A percentile compares a stretch with the other conserved stretches of the same genome.
These are phyloP conservation scores for Penicillium alfredii DNA, from an alignment of 495 filamentous ascomycete genomes.

Conservation along the genomic window DNA sequence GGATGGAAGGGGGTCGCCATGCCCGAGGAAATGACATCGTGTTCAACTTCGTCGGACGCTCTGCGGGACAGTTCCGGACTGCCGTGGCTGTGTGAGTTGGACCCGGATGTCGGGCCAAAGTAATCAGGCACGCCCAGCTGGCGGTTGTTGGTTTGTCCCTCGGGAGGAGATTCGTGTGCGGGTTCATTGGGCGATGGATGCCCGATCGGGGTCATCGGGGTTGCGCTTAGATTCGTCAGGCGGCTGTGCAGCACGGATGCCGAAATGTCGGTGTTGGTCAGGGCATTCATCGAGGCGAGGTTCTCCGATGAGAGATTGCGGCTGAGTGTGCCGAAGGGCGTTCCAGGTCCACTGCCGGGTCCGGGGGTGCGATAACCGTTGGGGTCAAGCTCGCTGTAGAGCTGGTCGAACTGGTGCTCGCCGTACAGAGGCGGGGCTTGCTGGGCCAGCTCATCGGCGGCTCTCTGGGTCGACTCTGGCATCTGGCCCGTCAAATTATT, in stretches of 20 bases:
- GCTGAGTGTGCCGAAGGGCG: constrained; percentile 70
- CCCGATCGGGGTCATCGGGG: constrained; percentile 15
- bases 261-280: constrained; percentile 45
- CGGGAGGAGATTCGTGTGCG: constrained; percentile 12
- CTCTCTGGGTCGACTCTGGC: constrained; percentile 31
- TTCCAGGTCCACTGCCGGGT: constrained; percentile 62
- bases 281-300: constrained; percentile 56
- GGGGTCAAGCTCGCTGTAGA: constrained; percentile 79
- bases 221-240: constrained; percentile 51
- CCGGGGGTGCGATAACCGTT: constrained; percentile 71
- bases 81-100: constrained; percentile 32
- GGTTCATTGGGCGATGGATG: constrained; percentile 21
- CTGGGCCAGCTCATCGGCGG: constrained; percentile 40
- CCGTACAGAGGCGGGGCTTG: constrained; percentile 81
- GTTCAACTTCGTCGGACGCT: constrained; percentile 53
- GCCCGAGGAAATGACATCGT: constrained; percentile 42
- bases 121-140: constrained; percentile 30
- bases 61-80: constrained; percentile 47
- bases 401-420: constrained; percentile 76
- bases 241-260: constrained; percentile 57
- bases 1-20: constrained; percentile 56
- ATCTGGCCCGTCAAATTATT: constrained; percentile 59
- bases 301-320: constrained; percentile 75
- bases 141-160: constrained; percentile 21
- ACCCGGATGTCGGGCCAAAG: constrained; percentile 27